Conservation (phyloP, 345 rosid genomes). For the Adansonia digitata region DNA sequence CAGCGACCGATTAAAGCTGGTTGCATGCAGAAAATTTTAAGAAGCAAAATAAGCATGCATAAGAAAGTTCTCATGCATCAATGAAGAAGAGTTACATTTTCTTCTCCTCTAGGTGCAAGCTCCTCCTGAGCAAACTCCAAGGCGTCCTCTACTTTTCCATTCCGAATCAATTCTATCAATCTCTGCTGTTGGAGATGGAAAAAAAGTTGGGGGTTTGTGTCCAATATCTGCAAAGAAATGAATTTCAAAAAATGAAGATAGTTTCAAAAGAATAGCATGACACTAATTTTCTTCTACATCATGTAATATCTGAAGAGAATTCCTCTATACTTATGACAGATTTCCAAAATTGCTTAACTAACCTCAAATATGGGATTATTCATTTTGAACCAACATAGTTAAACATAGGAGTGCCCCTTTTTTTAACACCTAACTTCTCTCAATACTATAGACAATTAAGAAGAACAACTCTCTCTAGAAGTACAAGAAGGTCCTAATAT, state of each 20-base stretch:
- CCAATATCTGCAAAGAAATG: conserved; percentile 54
- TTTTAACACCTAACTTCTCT: background rate
- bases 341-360: background rate
- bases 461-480: background rate
- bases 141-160: conserved; percentile 87
- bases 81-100: conserved; percentile 47
- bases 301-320: background rate
- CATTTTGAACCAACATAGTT: background rate
- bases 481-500: background rate
- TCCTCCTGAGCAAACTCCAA: conserved; percentile 98
- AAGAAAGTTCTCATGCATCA: background rate
- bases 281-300: background rate
- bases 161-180: conserved; percentile 86
- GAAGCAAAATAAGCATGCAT: conserved; percentile 7
- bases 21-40: background rate
- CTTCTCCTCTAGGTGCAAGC: conserved; percentile 98
- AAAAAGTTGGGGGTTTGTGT: conserved; percentile 88
- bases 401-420: background rate
- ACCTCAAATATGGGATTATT: background rate
- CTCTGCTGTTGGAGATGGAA: conserved; percentile 99
- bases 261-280: background rate
- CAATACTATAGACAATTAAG: background rate
- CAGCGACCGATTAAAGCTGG: background rate
- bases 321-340: background rate
- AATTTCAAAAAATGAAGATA: background rate